Conservation (phyloP, 2,329 filamentous ascomycete species). For the Neofusicoccum sp. region DNA sequence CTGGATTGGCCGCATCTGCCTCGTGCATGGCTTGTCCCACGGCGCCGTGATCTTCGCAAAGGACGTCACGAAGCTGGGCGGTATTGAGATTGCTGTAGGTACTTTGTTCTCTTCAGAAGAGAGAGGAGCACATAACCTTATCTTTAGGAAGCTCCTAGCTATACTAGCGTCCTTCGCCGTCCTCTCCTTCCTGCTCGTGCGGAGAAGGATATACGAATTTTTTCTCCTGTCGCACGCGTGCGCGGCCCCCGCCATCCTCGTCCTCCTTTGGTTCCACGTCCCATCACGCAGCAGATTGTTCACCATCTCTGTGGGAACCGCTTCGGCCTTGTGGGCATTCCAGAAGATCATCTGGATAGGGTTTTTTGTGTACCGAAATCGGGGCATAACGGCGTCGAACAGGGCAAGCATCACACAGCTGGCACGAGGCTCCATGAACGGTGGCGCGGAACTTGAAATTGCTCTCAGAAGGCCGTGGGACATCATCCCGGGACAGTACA, state of each 20-base stretch:
- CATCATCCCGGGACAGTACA: background rate
- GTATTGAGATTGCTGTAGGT: conserved; percentile 7
- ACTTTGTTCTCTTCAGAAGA: background rate
- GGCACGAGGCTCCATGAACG: too few relatives aligned
- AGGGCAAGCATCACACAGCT: background rate
- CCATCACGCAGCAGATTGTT: too few relatives aligned
- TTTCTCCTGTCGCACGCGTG: too few relatives aligned
- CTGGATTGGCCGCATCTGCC: conserved; percentile 23
- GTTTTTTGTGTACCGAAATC: background rate
- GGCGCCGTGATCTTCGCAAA: background rate
- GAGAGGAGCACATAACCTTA: too few relatives aligned
- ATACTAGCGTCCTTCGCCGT: background rate
- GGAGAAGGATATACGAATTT: conserved; percentile 22
- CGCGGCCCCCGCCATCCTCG: too few relatives aligned
- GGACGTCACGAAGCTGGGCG: background rate
- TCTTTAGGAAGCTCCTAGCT: conserved; percentile 20
- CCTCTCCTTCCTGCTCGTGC: conserved; percentile 21
- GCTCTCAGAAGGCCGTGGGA: background rate
- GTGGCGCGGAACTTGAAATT: background rate
- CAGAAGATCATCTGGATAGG: background rate
- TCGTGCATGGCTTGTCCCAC: conserved; percentile 23
- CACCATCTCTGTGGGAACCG: too few relatives aligned
- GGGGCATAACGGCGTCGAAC: background rate
- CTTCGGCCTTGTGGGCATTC: background rate
- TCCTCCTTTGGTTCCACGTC: too few relatives aligned